These are phyloP conservation scores for Coemansia sp. DNA, from an alignment of 192 early-diverging fungal species.

Conservation along the genomic window DNA sequence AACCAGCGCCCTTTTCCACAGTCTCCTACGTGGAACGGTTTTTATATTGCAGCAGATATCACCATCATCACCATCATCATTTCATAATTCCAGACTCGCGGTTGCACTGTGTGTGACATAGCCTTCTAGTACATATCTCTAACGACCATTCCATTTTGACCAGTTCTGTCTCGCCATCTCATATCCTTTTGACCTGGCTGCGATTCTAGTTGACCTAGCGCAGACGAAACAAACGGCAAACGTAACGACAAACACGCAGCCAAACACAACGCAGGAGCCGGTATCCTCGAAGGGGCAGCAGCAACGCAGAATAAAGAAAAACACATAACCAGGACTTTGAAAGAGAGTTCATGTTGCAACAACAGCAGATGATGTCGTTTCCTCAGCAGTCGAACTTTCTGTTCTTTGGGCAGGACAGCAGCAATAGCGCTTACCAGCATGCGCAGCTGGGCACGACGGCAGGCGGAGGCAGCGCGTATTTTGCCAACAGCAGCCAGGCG, in stretches of 20 bases:
- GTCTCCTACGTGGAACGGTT: neutral
- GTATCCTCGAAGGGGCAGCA: neutral
- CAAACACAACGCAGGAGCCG: neutral
- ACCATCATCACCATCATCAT: neutral
- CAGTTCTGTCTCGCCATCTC: neutral
- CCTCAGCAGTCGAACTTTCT: slow-evolving; percentile 32
- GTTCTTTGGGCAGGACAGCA: slow-evolving; percentile 27
- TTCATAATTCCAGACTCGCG: neutral
- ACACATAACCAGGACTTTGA: neutral
- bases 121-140: slow-evolving; percentile 1
- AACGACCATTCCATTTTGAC: neutral
- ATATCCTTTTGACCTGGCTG: neutral
- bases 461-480: slow-evolving; percentile 21
- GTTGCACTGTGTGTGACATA: neutral
- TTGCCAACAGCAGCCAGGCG: slow-evolving; percentile 11
- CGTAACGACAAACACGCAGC: neutral
- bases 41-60: no score
- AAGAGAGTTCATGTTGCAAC: neutral
- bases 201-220: slow-evolving; percentile 19
- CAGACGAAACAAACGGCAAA: neutral
- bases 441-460: neutral
- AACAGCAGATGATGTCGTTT: slow-evolving; percentile 29
- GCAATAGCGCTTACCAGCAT: slow-evolving; percentile 9
- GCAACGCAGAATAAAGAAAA: neutral
- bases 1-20: neutral